These are phyloP conservation scores for Raddia guianensis DNA, from an alignment of 176 grass and related monocot genomes.

Conservation along the genomic window DNA sequence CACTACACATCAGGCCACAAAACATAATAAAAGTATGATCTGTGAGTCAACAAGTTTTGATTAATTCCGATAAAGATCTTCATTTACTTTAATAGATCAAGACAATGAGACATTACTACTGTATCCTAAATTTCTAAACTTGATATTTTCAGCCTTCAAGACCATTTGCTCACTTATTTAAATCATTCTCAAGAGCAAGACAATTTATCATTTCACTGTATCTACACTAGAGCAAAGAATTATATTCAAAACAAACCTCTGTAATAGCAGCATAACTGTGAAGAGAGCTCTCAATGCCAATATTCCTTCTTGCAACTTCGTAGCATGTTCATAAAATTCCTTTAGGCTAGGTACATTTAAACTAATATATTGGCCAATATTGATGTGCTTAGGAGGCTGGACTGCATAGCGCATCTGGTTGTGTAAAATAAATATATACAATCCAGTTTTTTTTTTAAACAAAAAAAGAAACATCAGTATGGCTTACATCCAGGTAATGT, in stretches of 20 bases:
- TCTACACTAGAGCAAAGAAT: constrained; percentile 32
- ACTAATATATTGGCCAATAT: constrained; percentile 76
- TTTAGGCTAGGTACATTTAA: constrained; percentile 89
- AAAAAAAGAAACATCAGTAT: constrained; percentile 31
- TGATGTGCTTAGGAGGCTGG: constrained; percentile 79
- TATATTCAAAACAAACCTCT: constrained; percentile 64
- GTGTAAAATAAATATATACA: constrained; percentile 20
- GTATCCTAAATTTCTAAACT: constrained; percentile 13
- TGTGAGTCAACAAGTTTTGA: constrained; percentile 9
- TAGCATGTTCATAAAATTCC: constrained; percentile 67
- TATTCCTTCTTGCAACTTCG: constrained; percentile 55
- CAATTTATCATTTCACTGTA: neutral
- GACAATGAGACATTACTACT: neutral
- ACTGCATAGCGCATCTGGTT: constrained; percentile 46
- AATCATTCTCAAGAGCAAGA: constrained; percentile 6
- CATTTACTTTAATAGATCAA: neutral
- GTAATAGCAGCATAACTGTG: constrained; percentile 77
- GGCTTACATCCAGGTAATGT: constrained; percentile 73
- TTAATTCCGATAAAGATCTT: constrained; percentile 16
- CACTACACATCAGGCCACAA: neutral
- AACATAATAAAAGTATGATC: constrained; percentile 11
- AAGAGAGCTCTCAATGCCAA: constrained; percentile 77
- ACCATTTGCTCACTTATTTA: constrained; percentile 1
- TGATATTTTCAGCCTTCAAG: constrained; percentile 30
- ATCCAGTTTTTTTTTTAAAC: neutral